Percentiles rank a stretch among this genome's conserved stretches.
These are phyloP conservation scores for Euphorbia peplus DNA, from an alignment of 345 rosid genomes.

Conservation along the genomic window DNA sequence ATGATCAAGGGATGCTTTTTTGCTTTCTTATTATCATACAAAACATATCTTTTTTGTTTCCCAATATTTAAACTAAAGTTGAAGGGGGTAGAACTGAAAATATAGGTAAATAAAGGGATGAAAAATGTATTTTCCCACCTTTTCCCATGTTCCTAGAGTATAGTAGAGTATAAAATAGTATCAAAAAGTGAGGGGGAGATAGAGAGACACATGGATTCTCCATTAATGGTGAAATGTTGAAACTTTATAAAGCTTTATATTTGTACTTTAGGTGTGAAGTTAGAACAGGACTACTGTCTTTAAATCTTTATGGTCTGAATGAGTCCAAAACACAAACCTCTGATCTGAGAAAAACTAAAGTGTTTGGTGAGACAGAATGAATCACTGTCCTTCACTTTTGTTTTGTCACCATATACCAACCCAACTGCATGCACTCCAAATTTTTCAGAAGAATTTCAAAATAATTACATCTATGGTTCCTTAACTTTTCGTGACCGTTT, in stretches of 20 bases:
- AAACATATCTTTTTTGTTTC: no score
- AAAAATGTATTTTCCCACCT: not conserved
- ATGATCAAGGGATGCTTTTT: no score
- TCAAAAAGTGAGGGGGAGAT: not conserved
- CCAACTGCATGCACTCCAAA: constrained; percentile 29
- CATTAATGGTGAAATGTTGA: constrained; percentile 15
- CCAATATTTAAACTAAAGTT: no score
- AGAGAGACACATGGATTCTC: constrained; percentile 10
- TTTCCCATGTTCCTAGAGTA: not conserved
- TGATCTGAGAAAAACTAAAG: constrained; percentile 24
- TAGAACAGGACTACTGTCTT: no score
- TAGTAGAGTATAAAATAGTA: no score
- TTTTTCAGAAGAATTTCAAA: not conserved
- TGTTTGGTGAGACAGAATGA: constrained; percentile 35
- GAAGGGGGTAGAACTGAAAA: no score
- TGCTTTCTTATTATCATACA: no score
- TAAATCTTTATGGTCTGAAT: constrained; percentile 24
- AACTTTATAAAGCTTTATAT: constrained; percentile 10
- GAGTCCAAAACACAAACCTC: constrained; percentile 33
- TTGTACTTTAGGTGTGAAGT: constrained; percentile 3
- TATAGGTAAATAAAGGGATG: not conserved
- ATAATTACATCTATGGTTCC: no score
- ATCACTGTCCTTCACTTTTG: constrained; percentile 23
- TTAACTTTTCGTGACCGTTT: no score
- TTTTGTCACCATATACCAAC: no score